phyloP scores from a whole-genome alignment of 2,329 filamentous ascomycete genomes.

The Neurospora crassa region DNA sequence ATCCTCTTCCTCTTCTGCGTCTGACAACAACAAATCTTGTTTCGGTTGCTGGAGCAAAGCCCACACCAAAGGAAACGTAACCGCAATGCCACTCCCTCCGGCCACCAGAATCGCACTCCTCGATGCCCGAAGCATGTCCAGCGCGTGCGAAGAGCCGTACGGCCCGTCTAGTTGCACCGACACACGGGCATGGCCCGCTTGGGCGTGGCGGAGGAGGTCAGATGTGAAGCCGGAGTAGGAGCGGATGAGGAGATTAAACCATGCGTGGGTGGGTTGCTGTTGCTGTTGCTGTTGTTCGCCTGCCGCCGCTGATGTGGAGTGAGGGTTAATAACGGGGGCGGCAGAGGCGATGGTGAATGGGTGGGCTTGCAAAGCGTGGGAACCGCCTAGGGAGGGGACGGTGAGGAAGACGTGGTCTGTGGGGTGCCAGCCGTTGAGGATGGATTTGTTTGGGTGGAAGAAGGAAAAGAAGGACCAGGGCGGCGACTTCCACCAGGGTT shows the following conservation, averaged over 20 bases:
- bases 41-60: constrained; percentile 28
- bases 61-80: constrained; percentile 51
- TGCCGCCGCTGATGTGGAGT: background rate
- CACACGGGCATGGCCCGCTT: constrained; percentile 26
- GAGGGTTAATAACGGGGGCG: constrained; percentile 29
- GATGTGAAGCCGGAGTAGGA: constrained; percentile 50
- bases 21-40: background rate
- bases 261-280: constrained; percentile 30
- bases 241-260: constrained; percentile 49
- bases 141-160: constrained; percentile 49
- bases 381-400: constrained; percentile 42
- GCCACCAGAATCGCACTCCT: constrained; percentile 46
- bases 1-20: constrained; percentile 10
- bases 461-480: background rate
- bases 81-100: constrained; percentile 56
- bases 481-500: constrained; percentile 6
- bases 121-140: constrained; percentile 39
- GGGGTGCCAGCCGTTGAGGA: constrained; percentile 43
- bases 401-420: constrained; percentile 57
- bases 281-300: background rate
- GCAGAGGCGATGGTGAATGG: constrained; percentile 59
- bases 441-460: constrained; percentile 3
- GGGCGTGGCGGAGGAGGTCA: constrained; percentile 42
- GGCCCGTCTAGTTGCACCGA: constrained; percentile 51
- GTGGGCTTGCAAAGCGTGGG: constrained; percentile 49